A percentile compares a stretch with the other conserved stretches of the same genome.
phyloP scores from a whole-genome alignment of 2,329 filamentous ascomycete genomes.

The Alternaria sp. region DNA sequence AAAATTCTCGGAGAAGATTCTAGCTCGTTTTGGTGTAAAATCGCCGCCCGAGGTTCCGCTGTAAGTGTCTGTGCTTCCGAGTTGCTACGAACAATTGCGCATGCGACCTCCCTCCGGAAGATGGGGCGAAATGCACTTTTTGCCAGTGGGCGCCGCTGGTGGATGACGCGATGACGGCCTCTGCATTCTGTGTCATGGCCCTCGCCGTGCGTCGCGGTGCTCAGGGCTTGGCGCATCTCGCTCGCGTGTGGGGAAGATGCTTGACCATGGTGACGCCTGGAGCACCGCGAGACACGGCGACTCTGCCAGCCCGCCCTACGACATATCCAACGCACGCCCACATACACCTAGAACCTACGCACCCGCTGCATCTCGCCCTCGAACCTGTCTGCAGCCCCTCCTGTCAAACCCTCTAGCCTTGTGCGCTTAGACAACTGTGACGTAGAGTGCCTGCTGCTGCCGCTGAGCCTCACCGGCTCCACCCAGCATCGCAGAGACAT shows the following conservation, averaged over 20 bases:
- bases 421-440: slow-evolving; percentile 14
- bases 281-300: slow-evolving; percentile 13
- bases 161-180: neutral
- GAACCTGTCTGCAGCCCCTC: neutral
- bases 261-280: slow-evolving; percentile 10
- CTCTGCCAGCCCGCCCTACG: neutral
- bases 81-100: slow-evolving; percentile 1
- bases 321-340: neutral
- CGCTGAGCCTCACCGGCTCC: slow-evolving; percentile 14
- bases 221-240: slow-evolving; percentile 13
- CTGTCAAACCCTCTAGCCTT: neutral
- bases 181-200: neutral
- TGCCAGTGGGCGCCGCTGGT: neutral
- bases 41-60: slow-evolving; percentile 24
- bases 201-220: neutral
- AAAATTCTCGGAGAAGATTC: slow-evolving; percentile 39
- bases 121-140: neutral
- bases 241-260: slow-evolving; percentile 21
- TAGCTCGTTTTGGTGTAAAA: slow-evolving; percentile 23
- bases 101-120: neutral
- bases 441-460: slow-evolving; percentile 14
- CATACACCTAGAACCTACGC: neutral
- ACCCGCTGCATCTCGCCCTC: neutral
- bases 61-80: slow-evolving; percentile 22
- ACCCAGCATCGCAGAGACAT: slow-evolving; percentile 30